A percentile compares a stretch with the other conserved stretches of the same genome.
phyloP scores from a whole-genome alignment of 257 asterid genomes.

The Pogostemon cablin region DNA sequence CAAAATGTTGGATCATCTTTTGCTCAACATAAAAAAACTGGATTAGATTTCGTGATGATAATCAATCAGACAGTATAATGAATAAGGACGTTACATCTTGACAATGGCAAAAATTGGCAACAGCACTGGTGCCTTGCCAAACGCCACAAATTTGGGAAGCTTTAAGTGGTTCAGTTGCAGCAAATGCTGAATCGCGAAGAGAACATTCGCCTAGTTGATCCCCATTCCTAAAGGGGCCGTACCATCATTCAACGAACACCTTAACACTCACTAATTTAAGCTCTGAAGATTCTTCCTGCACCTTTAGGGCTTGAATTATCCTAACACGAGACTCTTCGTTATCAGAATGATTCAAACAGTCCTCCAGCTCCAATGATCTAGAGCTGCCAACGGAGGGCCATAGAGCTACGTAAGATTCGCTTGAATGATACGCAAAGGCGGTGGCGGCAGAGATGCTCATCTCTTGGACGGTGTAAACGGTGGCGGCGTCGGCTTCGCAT shows the following conservation, averaged over 20 bases:
- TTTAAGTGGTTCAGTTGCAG: conserved; percentile 62
- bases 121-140: conserved; percentile 58
- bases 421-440: conserved; percentile 60
- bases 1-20: conserved; percentile 54
- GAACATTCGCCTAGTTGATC: conserved; percentile 96
- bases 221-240: conserved; percentile 93
- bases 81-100: conserved; percentile 36
- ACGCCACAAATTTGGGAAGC: conserved; percentile 51
- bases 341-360: conserved; percentile 73
- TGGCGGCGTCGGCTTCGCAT: conserved; percentile 86
- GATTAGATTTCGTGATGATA: not conserved
- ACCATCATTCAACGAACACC: conserved; percentile 90
- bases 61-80: no score
- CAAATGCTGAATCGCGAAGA: conserved; percentile 87
- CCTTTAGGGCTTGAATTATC: conserved; percentile 50
- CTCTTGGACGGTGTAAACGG: conserved; percentile 53
- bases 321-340: conserved; percentile 67
- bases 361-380: conserved; percentile 60
- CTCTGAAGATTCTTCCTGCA: not conserved
- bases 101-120: conserved; percentile 43
- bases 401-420: conserved; percentile 68
- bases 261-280: conserved; percentile 45
- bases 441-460: conserved; percentile 26
- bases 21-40: conserved; percentile 25
- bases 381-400: conserved; percentile 37